Evolutionary conservation across 768 basidiomycete genomes (phyloP).

Genomic region (Dentipellis sp.): DNA sequence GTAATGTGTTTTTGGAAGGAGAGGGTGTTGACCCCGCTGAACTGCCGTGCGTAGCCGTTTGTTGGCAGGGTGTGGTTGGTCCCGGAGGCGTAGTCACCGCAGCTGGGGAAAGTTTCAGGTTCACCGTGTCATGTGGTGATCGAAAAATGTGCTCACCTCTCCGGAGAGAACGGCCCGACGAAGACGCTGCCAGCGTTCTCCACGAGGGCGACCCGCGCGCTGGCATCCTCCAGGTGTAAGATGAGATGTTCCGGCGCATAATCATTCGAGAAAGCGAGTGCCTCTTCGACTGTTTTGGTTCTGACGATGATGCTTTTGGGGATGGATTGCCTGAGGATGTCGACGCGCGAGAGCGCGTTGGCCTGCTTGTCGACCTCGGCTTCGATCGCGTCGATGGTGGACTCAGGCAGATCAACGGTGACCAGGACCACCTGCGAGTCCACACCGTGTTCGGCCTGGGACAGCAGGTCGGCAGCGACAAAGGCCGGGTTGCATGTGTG

Average conservation of each 20-base stretch:
- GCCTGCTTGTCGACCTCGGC: conserved; percentile 83
- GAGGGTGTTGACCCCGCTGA: conserved; percentile 93
- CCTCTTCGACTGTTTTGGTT: conserved; percentile 57
- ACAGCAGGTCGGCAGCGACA: conserved; percentile 93
- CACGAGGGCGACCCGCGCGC: conserved; percentile 51
- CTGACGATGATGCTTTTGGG: conserved; percentile 86
- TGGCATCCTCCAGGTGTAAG: conserved; percentile 72
- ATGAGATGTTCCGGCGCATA: conserved; percentile 99
- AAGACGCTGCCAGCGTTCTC: conserved; percentile 96
- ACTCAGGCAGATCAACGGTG: conserved; percentile 56
- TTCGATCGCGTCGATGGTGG: conserved; percentile 68
- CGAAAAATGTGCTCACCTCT: conserved; percentile 53
- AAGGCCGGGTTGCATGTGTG: conserved; percentile 77
- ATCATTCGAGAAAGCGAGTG: conserved; percentile 86
- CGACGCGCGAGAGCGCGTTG: conserved; percentile 74
- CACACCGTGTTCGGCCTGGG: conserved; percentile 96
- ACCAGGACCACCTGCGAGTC: conserved; percentile 98
- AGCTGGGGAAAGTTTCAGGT: conserved; percentile 38
- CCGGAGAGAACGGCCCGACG: conserved; percentile 90
- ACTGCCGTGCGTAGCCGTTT: conserved; percentile 94
- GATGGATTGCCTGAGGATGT: conserved; percentile 85
- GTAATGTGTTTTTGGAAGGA: conserved; percentile 99
- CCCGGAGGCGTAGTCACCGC: conserved; percentile 97
- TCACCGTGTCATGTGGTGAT: neutral
- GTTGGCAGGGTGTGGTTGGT: conserved; percentile 98